A percentile compares a stretch with the other conserved stretches of the same genome.
phyloP scores from a whole-genome alignment of 352 stramenopile species.

The Globisporangium camurandrum region DNA sequence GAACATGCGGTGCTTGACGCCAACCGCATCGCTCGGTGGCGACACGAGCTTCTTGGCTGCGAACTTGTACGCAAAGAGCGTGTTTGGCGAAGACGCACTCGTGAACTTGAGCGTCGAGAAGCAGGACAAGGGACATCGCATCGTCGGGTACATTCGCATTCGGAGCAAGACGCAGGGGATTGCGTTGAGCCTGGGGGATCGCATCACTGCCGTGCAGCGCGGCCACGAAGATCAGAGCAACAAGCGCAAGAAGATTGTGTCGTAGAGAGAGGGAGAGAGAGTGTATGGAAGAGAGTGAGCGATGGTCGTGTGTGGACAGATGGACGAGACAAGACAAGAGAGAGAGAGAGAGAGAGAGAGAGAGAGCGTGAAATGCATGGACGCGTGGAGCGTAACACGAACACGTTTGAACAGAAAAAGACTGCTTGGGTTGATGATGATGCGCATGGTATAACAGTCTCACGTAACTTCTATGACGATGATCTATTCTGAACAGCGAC shows the following conservation, averaged over 20 bases:
- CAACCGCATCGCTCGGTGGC: slow-evolving; percentile 81
- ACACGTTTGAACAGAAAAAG: too few species aligned
- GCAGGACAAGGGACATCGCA: slow-evolving; percentile 95
- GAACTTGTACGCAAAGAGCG: slow-evolving; percentile 90
- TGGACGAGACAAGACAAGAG: too few species aligned
- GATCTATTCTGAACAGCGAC: too few species aligned
- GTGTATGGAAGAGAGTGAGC: background rate
- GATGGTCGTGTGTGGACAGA: background rate
- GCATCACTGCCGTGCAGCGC: slow-evolving; percentile 96
- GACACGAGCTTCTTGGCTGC: slow-evolving; percentile 92
- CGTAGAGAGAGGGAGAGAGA: slow-evolving; percentile 24
- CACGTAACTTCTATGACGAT: too few species aligned
- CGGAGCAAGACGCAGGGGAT: slow-evolving; percentile 99
- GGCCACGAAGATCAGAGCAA: slow-evolving; percentile 76
- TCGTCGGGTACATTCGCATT: slow-evolving; percentile 98
- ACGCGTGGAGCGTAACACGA: too few species aligned
- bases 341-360: too few species aligned
- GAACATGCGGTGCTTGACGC: slow-evolving; percentile 99
- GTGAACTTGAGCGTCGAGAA: slow-evolving; percentile 99
- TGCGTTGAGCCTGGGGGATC: slow-evolving; percentile 97
- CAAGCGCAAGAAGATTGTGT: slow-evolving; percentile 77
- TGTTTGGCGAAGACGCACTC: slow-evolving; percentile 97
- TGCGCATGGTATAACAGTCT: too few species aligned
- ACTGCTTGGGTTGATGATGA: too few species aligned
- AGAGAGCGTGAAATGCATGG: too few species aligned